Evolutionary conservation across 306 rosid genomes (phyloP), one percentile per base, ranked within the genome.

Genomic region (Boehmeria nivea): DNA sequence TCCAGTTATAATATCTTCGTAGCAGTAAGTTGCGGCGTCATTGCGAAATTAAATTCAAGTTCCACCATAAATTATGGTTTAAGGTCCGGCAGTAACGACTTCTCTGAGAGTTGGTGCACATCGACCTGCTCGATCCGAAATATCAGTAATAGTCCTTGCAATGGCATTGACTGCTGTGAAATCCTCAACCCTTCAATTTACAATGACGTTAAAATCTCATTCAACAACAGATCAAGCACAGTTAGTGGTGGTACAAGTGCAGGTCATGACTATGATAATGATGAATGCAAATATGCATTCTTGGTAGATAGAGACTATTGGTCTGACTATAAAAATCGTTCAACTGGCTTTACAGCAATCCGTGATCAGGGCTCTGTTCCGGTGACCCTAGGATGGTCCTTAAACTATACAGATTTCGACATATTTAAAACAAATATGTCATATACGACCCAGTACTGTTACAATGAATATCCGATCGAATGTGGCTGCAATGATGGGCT

Each of bases 21-120:
- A 4, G 61, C 54, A 8, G 42, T 43, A 25, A 54, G 69, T 21
- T 64, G 54, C 15, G 69, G 61, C 4, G 16, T 53, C 18, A 38
- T n/a, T 34, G 45, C 54, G 3, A 3, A 14, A n/a, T 19, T 54
- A 3, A 3, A 14, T 12, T 22, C 36, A 8, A 24, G 34, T 25
- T 50, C 54, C 5, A n/a, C n/a, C n/a, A n/a, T n/a, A n/a, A n/a
- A n/a, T n/a, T n/a, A n/a, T n/a, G n/a, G n/a, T n/a, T n/a, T n/a
- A n/a, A n/a, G n/a, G n/a, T n/a, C n/a, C n/a, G n/a, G n/a, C n/a
- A 31, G 54, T 6, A 50, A 50, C 54, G n/a, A 0, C 8, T 24
- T 12, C 54, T 22, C 54, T 23, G 16, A 50, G 31, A 50, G 1
- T 14, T 16, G 54, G 3, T 50, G 54, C 34, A 24, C 16, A 14